phyloP scores from a whole-genome alignment of 306 rosid genomes.

The Ormosia emarginata region DNA sequence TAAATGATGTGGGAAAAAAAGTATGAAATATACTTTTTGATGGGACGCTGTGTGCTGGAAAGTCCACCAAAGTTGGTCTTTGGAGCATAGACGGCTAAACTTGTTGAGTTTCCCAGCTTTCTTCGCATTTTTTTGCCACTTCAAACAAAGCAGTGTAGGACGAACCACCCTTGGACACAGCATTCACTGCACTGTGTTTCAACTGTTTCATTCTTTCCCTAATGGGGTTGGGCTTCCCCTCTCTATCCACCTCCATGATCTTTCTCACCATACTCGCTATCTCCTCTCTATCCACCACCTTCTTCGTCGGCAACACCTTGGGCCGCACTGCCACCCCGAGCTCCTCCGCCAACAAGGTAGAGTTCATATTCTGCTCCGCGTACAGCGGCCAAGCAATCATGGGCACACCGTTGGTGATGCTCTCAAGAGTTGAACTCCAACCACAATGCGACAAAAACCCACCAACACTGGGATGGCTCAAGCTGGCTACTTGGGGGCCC shows the following conservation, averaged over 20 bases:
- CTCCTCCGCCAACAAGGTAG: constrained; percentile 29
- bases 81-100: neutral
- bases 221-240: neutral
- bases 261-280: constrained; percentile 1
- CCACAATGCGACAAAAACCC: constrained; percentile 20
- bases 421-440: constrained; percentile 28
- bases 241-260: constrained; percentile 4
- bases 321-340: constrained; percentile 11
- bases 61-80: too few species aligned
- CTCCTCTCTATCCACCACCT: constrained; percentile 8
- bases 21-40: too few species aligned
- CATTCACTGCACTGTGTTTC: constrained; percentile 2
- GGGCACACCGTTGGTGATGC: constrained; percentile 31
- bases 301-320: constrained; percentile 12
- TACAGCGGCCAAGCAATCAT: constrained; percentile 43
- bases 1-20: too few species aligned
- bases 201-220: neutral
- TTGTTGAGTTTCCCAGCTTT: neutral
- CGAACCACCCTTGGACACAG: neutral
- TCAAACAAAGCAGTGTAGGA: neutral
- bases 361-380: constrained; percentile 43
- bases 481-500: constrained; percentile 30
- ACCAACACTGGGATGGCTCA: constrained; percentile 24
- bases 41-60: too few species aligned
- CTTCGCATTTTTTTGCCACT: neutral